These are phyloP conservation scores for Tuber melanosporum DNA, from an alignment of 495 filamentous ascomycete genomes.

Conservation along the genomic window DNA sequence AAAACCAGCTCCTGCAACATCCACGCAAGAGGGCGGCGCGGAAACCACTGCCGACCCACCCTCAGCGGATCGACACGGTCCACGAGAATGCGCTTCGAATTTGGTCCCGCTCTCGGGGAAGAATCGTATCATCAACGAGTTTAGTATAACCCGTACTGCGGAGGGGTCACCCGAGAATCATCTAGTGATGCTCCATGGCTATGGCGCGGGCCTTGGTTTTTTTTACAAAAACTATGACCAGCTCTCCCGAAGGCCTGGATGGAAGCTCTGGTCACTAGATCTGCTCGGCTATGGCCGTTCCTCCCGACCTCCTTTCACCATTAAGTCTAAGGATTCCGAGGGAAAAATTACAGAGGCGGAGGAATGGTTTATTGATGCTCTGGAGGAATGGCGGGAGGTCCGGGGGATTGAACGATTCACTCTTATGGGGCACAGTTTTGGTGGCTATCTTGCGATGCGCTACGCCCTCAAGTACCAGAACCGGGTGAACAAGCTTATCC, in stretches of 20 bases:
- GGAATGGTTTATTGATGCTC: slow-evolving; percentile 88
- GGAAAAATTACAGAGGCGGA: slow-evolving; percentile 86
- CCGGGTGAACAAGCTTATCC: slow-evolving; percentile 86
- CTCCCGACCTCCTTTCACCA: slow-evolving; percentile 70
- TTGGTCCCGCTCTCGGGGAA: slow-evolving; percentile 80
- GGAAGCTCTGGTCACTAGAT: slow-evolving; percentile 88
- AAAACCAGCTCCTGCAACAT: slow-evolving; percentile 54
- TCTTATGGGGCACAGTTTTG: slow-evolving; percentile 78
- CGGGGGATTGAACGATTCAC: slow-evolving; percentile 89
- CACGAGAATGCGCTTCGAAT: slow-evolving; percentile 75
- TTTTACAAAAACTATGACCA: slow-evolving; percentile 97
- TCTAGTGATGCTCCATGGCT: slow-evolving; percentile 95
- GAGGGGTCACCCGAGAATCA: slow-evolving; percentile 69
- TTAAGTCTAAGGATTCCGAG: slow-evolving; percentile 72
- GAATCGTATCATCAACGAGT: slow-evolving; percentile 83
- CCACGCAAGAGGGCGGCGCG: slow-evolving; percentile 40
- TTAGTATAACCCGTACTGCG: slow-evolving; percentile 74
- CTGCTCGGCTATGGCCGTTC: slow-evolving; percentile 92
- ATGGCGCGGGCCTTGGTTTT: slow-evolving; percentile 90
- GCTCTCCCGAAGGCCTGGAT: slow-evolving; percentile 66
- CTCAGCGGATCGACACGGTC: slow-evolving; percentile 70
- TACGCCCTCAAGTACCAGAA: slow-evolving; percentile 90
- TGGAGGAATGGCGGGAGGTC: slow-evolving; percentile 90
- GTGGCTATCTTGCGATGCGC: slow-evolving; percentile 87
- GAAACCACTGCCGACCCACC: slow-evolving; percentile 51